Percentiles rank a stretch among this genome's conserved stretches.
Evolutionary conservation across 192 early-diverging fungal species (phyloP).

Genomic region (Coemansia sp.): DNA sequence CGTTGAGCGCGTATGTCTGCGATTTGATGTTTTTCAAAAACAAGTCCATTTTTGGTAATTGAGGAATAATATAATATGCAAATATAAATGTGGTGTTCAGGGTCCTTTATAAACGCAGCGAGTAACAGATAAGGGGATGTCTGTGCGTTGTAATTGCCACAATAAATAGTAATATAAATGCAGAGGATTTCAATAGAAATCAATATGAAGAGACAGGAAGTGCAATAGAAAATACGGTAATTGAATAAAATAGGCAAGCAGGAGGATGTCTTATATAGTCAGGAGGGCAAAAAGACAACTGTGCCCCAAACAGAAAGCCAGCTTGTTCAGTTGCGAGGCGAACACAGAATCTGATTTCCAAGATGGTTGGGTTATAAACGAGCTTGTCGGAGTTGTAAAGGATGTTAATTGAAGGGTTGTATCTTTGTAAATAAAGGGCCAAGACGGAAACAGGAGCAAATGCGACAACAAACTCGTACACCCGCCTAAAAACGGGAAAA

Average conservation of each 20-base stretch:
- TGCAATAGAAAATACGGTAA: not conserved
- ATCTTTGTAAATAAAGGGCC: not conserved
- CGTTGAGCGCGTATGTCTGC: constrained; percentile 31
- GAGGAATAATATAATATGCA: constrained; percentile 1
- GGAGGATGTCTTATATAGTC: not conserved
- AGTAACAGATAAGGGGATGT: too few species aligned
- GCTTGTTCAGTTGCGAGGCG: too few species aligned
- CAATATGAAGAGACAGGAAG: too few species aligned
- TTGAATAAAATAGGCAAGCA: not conserved
- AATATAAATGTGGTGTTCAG: too few species aligned
- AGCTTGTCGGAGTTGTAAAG: too few species aligned
- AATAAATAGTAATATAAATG: constrained; percentile 1
- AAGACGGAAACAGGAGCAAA: not conserved
- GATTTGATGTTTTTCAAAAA: constrained; percentile 17
- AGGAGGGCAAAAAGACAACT: too few species aligned
- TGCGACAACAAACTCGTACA: not conserved
- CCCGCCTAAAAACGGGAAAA: not conserved
- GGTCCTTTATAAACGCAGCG: too few species aligned
- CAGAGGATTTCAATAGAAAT: not conserved
- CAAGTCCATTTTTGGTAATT: constrained; percentile 1
- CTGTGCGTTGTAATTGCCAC: too few species aligned
- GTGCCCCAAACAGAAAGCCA: too few species aligned
- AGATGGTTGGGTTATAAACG: too few species aligned
- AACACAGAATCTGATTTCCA: too few species aligned
- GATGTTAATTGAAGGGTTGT: too few species aligned